Evolutionary conservation across 306 rosid species (phyloP), one percentile per base, ranked within the genome.

Genomic region (Argentina anserina): DNA sequence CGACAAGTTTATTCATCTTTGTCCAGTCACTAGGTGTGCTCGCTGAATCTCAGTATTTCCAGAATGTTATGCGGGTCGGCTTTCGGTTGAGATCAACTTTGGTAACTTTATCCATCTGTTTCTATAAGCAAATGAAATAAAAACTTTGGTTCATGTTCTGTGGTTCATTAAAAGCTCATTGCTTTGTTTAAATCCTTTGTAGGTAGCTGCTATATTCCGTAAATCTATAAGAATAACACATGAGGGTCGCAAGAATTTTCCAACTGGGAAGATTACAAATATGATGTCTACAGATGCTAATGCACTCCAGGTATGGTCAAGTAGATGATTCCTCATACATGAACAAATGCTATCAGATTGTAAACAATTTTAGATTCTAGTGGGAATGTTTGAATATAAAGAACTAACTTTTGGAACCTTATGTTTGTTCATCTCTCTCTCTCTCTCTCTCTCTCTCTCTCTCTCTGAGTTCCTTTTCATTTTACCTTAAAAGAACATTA

Each of bases 121-220:
- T 41, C 10, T 41, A 41, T 10, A 41, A 41, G 45, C 13, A 41
- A 41, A 10, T 41, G 10, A 9, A 41, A 1, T 10, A 33, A 9
- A 41, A 11, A 41, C 45, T 0, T 9, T 9, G 10, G 45, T 10
- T 41, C 47, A 42, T 26, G 34, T 25, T 56, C 8, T 56, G 0
- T 31, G 23, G 17, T 60, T 60, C 41, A 29, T 17, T 60, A 31
- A 14, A 31, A 17, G 23, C 7, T 29, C 3, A 2, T 26, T 29
- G 10, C 13, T 5, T 60, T 60, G 40, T 5, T 65, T 71, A n/a
- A 47, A 26, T 62, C 80, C 71, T 33, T 33, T 75, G 79, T 52
- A 93, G 98, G 98, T 93, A 70, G 96, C 97, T 69, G 93, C 93
- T 59, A 79, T 90, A 83, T 90, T 87, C 76, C 85, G 84, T 69